phyloP scores from a whole-genome alignment of 2,329 filamentous ascomycete species.

The Penicillium sp. region DNA sequence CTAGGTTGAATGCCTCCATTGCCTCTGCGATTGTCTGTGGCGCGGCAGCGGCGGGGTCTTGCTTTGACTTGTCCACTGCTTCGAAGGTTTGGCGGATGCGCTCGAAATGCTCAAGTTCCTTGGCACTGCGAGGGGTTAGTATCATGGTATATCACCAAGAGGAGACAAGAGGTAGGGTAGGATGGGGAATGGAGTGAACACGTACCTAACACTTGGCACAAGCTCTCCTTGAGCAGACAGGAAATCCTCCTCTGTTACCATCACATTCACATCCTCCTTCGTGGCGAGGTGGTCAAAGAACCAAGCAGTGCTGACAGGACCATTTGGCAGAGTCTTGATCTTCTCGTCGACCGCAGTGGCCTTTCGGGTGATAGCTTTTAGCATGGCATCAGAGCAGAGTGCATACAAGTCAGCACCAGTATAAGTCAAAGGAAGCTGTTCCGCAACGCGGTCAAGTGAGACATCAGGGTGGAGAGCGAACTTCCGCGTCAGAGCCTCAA shows the following conservation, averaged over 20 bases:
- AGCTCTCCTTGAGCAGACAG: slow-evolving; percentile 76
- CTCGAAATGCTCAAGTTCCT: slow-evolving; percentile 90
- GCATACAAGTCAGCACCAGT: slow-evolving; percentile 98
- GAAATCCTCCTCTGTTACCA: slow-evolving; percentile 89
- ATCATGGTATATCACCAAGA: slow-evolving; percentile 1
- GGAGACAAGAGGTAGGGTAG: not conserved
- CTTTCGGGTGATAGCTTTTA: slow-evolving; percentile 94
- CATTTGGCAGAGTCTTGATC: slow-evolving; percentile 63
- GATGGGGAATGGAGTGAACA: not conserved
- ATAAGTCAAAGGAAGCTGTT: slow-evolving; percentile 86
- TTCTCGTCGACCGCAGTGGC: slow-evolving; percentile 80
- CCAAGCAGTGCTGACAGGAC: slow-evolving; percentile 76
- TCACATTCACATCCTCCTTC: slow-evolving; percentile 77
- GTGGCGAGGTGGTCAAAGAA: slow-evolving; percentile 93
- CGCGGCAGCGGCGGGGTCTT: slow-evolving; percentile 26
- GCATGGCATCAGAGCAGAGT: slow-evolving; percentile 95
- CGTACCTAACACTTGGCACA: slow-evolving; percentile 75
- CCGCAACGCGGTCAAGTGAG: slow-evolving; percentile 71
- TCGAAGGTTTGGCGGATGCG: slow-evolving; percentile 81
- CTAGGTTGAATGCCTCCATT: slow-evolving; percentile 37
- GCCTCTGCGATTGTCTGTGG: slow-evolving; percentile 41
- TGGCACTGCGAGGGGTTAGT: slow-evolving; percentile 59
- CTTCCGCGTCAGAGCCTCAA: slow-evolving; percentile 92
- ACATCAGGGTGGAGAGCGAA: slow-evolving; percentile 81
- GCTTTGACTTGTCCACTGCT: slow-evolving; percentile 50